Evolutionary conservation across 495 filamentous ascomycete genomes (phyloP), one percentile per base, ranked within the genome.

Genomic region (Penicillium argentinense): DNA sequence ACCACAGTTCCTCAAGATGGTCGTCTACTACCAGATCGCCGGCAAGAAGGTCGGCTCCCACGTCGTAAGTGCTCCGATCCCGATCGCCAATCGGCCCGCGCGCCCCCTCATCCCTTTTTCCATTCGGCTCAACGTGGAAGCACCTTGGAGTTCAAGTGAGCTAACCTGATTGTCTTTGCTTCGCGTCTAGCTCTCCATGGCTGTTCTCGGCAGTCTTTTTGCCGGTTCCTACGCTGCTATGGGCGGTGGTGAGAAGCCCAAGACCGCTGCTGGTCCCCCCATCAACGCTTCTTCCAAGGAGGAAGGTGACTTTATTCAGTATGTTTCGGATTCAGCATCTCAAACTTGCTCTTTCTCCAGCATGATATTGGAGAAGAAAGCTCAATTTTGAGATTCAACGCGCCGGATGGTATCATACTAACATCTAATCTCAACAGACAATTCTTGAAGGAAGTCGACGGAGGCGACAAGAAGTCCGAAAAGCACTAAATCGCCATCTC

Each of bases 221-320:
- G 80, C 73, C 57, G 77, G 78, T 47, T 60, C 66, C 49, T 82
- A 68, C 39, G 53, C 78, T 42, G 68, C 78, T 23, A 61, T 75
- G 54, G 62, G 84, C 45, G 86, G 89, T 54, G 72, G 78, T 58
- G 80, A 80, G 69, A 82, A 83, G 71, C 70, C 83, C 68, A 55
- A 78, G 61, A 79, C 73, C 58, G 62, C 66, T 42, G 62, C 67
- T 53, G 67, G 80, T 47, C 92, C 92, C 45, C 87, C 89, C 21
- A 89, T 96, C 77, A 86, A 91, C 68, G 91, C 92, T 33, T 73
- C 75, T 47, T 91, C 83, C 74, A 85, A 89, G 64, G 92, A 97
- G 64, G 92, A 98, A 80, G 91, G 95, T 76, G 84, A 85, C 57
- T 98, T 97, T 75, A 93, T 98, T 78, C 89, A 95, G 92, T 97